Base-by-base conservation (phyloP, 257 asterid species). In the Gardenia jasminoides region DNA sequence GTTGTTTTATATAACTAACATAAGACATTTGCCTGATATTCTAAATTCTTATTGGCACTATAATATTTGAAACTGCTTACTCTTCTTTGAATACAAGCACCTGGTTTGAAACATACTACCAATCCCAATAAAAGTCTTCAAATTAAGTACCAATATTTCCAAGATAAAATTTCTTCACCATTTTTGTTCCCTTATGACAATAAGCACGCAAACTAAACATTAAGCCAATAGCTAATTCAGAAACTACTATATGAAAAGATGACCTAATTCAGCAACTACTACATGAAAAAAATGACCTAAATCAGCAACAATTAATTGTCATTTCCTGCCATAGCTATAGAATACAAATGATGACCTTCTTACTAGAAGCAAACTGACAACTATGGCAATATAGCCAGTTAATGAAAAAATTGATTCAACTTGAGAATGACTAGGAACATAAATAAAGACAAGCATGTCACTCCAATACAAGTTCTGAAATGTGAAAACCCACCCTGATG, bases 401-500 rank as follows among this genome's bases (percentile, higher is more conserved):
- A 64, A 64, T 2, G 4, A n/a, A 64, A 64, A 28, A 11, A 64
- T 15, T 64, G 41, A 64, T 30, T 52, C 69, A 64, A 64, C 69
- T 64, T 30, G 31, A 64, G 10, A 30, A n/a, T 28, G 0, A 26
- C 17, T 16, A 54, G 19, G 15, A 43, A 47, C 48, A 50, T 22
- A 69, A 56, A 19, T 20, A 41, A 61, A 68, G 11, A 24, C 20
- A 33, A 66, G 66, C 0, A 31, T 24, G 52, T 58, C 28, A 24
- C 36, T 52, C 30, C 65, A 24, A 61, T 36, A 8, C 58, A 44
- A 24, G n/a, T 74, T 67, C 66, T 62, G 48, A 74, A 54, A 78
- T 69, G 26, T 26, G 66, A 78, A 76, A 47, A 75, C 87, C 72
- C 83, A 84, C 86, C 84, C 88, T 5, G 87, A 83, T 70, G 84